These are phyloP conservation scores for Gorgonomyces haynaldii DNA, from an alignment of 192 early-diverging fungal genomes.

Conservation along the genomic window DNA sequence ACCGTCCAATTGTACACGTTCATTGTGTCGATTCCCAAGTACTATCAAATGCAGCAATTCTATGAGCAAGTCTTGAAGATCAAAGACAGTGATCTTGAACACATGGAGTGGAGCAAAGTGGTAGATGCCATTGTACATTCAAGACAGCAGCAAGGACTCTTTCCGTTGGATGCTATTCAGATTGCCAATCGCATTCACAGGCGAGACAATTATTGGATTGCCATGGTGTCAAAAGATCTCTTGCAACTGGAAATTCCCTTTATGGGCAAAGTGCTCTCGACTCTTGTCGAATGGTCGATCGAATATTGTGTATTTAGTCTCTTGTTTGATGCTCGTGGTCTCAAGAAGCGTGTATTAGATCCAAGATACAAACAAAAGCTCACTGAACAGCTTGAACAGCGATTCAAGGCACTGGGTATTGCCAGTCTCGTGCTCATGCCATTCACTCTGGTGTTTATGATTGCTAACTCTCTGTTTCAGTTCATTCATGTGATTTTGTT, in stretches of 20 bases:
- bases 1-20: conserved; percentile 64
- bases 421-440: conserved; percentile 78
- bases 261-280: conserved; percentile 29
- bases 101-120: too few relatives aligned
- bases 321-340: conserved; percentile 81
- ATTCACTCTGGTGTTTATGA: conserved; percentile 67
- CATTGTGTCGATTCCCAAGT: conserved; percentile 38
- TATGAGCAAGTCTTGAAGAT: conserved; percentile 79
- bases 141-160: conserved; percentile 26
- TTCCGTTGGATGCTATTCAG: conserved; percentile 38
- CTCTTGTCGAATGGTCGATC: conserved; percentile 88
- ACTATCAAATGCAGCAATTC: too few relatives aligned
- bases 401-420: conserved; percentile 83
- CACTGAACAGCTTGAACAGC: conserved; percentile 27
- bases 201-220: conserved; percentile 94
- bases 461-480: conserved; percentile 26
- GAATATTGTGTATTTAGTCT: conserved; percentile 72
- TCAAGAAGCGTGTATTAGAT: conserved; percentile 67
- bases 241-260: conserved; percentile 66
- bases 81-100: too few relatives aligned
- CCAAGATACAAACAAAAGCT: conserved; percentile 47
- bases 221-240: conserved; percentile 86
- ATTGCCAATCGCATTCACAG: conserved; percentile 94
- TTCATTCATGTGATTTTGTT: too few relatives aligned
- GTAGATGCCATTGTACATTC: too few relatives aligned